Evolutionary conservation across 306 rosid species (phyloP).

Genomic region (Vigna mungo): DNA sequence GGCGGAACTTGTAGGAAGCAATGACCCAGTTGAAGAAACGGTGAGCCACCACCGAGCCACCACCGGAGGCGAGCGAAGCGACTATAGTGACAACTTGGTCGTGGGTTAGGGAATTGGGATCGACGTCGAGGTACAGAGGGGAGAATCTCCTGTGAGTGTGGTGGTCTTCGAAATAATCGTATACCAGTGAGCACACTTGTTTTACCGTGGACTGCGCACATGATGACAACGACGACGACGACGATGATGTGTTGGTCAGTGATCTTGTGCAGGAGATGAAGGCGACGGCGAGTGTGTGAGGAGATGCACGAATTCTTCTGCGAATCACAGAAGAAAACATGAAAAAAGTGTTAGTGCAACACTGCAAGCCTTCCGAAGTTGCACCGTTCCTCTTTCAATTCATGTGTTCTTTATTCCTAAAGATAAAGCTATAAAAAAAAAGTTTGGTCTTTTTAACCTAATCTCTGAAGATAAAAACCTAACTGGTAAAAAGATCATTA

Average conservation of each 20-base stretch:
- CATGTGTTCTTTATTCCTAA: background rate
- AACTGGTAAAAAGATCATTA: too few relatives aligned
- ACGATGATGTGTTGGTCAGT: slow-evolving; percentile 42
- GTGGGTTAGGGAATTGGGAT: slow-evolving; percentile 58
- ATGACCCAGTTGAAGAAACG: slow-evolving; percentile 82
- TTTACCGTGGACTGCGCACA: slow-evolving; percentile 54
- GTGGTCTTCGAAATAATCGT: slow-evolving; percentile 60
- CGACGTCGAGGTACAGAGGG: slow-evolving; percentile 57
- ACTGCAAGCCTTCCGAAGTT: background rate
- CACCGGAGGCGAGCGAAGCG: slow-evolving; percentile 74
- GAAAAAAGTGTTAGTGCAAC: slow-evolving; percentile 13
- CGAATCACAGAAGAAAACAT: slow-evolving; percentile 52
- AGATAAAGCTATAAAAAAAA: too few relatives aligned
- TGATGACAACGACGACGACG: slow-evolving; percentile 41
- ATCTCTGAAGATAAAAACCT: too few relatives aligned
- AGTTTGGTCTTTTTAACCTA: too few relatives aligned
- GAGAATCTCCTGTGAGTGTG: slow-evolving; percentile 52
- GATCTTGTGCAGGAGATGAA: slow-evolving; percentile 38
- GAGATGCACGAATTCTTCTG: slow-evolving; percentile 56
- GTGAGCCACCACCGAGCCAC: slow-evolving; percentile 79
- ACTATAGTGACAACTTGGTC: slow-evolving; percentile 72
- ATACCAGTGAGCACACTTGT: slow-evolving; percentile 63
- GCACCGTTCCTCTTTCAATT: background rate
- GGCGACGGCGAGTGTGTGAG: slow-evolving; percentile 41
- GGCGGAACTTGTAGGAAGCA: slow-evolving; percentile 63